Base-by-base conservation (phyloP, 2,329 filamentous ascomycete genomes). In the Parascedosporium putredinis region DNA sequence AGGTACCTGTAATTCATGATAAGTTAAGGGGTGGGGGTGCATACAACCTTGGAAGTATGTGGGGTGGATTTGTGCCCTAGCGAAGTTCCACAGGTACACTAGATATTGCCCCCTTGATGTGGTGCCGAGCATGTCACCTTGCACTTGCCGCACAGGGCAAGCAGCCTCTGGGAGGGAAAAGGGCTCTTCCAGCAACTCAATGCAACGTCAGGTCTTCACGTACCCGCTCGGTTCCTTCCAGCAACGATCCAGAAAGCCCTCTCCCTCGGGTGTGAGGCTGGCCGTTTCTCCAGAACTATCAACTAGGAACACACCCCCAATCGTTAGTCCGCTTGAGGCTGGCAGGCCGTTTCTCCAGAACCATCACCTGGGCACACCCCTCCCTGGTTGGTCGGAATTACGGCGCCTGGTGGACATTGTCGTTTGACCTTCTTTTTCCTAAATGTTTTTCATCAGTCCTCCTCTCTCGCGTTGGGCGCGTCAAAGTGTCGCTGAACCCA, bases 111-210 rank as follows among this genome's bases (percentile, higher is more conserved):
- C 7, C 27, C 12, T 31, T 12, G 12, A 31, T 6, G 12, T 31
- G 27, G 27, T 31, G 27, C 27, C 27, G 27, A 31, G 38, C 38
- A 16, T 42, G 18, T 42, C 38, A 42, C 38, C 38, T 42, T 22
- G 38, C 38, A 22, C 38, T 42, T 42, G 38, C 38, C 18, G 38
- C 38, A 42, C 38, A 42, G 38, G 38, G 38, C 38, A 22, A 22
- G 23, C 38, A 42, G 20, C 20, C 27, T 12, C 27, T 31, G 27
- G 7, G 7, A 42, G 6, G 7, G 7, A 42, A 5, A n/a, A 40
- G n/a, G 5, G 22, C 10, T 20, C 16, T 18, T 40, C 10, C 18
- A 20, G 5, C 16, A 9, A 16, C 18, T 2, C 36, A n/a, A 6
- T 40, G 16, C 6, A 6, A 42, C 18, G 18, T 12, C 38, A 42